These are phyloP conservation scores for Aspergillus caelatus DNA, from an alignment of 2,329 filamentous ascomycete species.

Conservation along the genomic window DNA sequence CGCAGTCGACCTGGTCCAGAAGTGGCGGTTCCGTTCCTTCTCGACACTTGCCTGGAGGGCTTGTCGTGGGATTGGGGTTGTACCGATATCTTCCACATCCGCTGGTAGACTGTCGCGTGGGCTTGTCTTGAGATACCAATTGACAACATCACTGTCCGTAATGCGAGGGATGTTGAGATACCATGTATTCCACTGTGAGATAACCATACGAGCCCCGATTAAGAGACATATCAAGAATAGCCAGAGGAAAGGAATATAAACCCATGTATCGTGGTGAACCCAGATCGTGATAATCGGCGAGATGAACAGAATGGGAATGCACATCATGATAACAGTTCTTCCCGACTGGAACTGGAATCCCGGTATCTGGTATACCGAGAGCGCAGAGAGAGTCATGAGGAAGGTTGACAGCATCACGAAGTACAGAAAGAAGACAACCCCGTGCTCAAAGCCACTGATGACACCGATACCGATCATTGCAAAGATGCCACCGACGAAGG, in stretches of 20 bases:
- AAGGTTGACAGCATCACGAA: constrained; percentile 61
- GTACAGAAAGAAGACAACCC: constrained; percentile 63
- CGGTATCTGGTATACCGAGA: constrained; percentile 57
- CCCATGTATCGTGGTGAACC: constrained; percentile 54
- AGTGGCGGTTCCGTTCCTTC: constrained; percentile 44
- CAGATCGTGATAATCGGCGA: constrained; percentile 61
- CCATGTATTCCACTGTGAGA: constrained; percentile 64
- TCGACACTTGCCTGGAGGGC: constrained; percentile 48
- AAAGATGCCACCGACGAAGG: constrained; percentile 55
- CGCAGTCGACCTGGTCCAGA: constrained; percentile 46
- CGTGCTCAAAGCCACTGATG: constrained; percentile 48
- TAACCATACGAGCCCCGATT: constrained; percentile 55
- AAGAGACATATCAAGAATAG: constrained; percentile 56
- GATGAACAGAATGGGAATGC: constrained; percentile 59
- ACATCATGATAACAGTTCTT: constrained; percentile 57
- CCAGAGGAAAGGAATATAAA: constrained; percentile 60
- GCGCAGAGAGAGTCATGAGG: constrained; percentile 59
- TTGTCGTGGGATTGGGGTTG: constrained; percentile 36
- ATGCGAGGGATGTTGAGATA: constrained; percentile 42
- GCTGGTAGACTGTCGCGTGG: constrained; percentile 29
- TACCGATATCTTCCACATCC: constrained; percentile 10
- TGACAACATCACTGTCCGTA: constrained; percentile 41
- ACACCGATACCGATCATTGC: constrained; percentile 55
- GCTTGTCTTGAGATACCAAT: constrained; percentile 41
- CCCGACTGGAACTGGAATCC: constrained; percentile 59